Evolutionary conservation across 371 early-diverging fungal species (phyloP), one percentile per base, ranked within the genome.

Genomic region (Choanephora cucurbitarum): DNA sequence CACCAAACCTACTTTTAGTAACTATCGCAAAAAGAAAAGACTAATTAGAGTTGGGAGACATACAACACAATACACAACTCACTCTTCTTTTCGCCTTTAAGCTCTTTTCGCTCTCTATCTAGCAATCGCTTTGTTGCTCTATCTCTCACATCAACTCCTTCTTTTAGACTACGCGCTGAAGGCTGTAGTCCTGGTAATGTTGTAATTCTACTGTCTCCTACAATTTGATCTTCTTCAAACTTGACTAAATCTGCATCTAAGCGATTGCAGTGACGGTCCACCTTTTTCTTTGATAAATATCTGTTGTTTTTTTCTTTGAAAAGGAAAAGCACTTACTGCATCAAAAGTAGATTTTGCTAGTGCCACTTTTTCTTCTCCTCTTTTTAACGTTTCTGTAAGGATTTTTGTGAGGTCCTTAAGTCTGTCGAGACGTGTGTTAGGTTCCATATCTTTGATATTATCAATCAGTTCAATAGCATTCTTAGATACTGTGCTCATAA

Each of bases 281-380:
- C 75, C 75, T 74, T 51, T n/a, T 21, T 15, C 45, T 15, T 7
- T 6, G 15, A 31, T 17, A 19, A 34, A 1, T 34, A 11, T 46
- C 28, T 5, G 14, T 19, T n/a, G 14, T 5, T 28, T 45, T 5
- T 21, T 8, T 14, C 11, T 34, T 11, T 45, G 23, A n/a, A 28
- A 28, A 28, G 7, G 28, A 5, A 28, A 28, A 28, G 28, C 28
- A 28, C 47, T 43, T 59, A 64, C 64, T 41, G 91, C 81, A 60
- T 97, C 95, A 61, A 91, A 96, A 0, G 96, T 95, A 37, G 93
- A 87, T 39, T 89, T 88, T 3, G 97, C 97, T 24, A 97, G 61
- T 0, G 91, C 86, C 0, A 95, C 92, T 49, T 96, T 97, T 50
- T 96, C 95, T 63, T 94, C 94, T 22, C 91, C 92, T 54, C 95